Base-by-base conservation (phyloP, 805 yeast species). In the Sporopachydermia lactativora region DNA sequence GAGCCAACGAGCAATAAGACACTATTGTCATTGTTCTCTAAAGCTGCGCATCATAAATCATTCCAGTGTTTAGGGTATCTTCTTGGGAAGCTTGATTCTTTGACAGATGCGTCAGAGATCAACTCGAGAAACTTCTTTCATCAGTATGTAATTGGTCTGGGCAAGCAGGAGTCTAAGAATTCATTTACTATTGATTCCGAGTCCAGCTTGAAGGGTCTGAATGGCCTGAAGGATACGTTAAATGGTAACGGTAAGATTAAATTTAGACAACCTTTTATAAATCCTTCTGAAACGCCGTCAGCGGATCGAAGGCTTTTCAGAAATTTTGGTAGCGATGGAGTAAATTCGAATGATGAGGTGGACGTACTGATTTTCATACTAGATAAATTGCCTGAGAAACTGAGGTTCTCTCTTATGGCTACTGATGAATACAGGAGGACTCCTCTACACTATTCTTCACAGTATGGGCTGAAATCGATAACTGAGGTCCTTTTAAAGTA, bases 391-490 rank as follows among this genome's bases (percentile, higher is more conserved):
- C 75, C 74, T 1, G 65, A 68, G 1, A 70, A 68, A 46, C 61
- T 74, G 45, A 68, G 77, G 44, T 60, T 67, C 17, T 68, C 71
- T 2, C 62, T 88, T 16, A 59, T 77, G 38, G 77, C 80, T 40
- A 72, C 70, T 36, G 97, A 88, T 55, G 76, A 72, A 43, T 82
- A 84, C 53, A 68, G 67, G 45, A 70, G 96, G 45, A 81, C 95
- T 0, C 95, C 96, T 0, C 62, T 89, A 42, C 96, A 89, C 60
- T 88, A 88, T 56, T 78, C 94, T 15, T 77, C 92, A 2, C 92
- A 84, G 50, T 85, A 77, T 55, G 96, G 96, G 0, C 64, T 88
- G 42, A 73, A 71, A 43, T 73, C 71, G 40, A 74, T 79, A 31
- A 66, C 84, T 2, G 61, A 62, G 11, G 64, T 75, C 17, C 65